Percentiles rank a stretch among this genome's conserved stretches.
phyloP scores from a whole-genome alignment of 2,329 filamentous ascomycete genomes.

The Acephala macrosclerotiorum region DNA sequence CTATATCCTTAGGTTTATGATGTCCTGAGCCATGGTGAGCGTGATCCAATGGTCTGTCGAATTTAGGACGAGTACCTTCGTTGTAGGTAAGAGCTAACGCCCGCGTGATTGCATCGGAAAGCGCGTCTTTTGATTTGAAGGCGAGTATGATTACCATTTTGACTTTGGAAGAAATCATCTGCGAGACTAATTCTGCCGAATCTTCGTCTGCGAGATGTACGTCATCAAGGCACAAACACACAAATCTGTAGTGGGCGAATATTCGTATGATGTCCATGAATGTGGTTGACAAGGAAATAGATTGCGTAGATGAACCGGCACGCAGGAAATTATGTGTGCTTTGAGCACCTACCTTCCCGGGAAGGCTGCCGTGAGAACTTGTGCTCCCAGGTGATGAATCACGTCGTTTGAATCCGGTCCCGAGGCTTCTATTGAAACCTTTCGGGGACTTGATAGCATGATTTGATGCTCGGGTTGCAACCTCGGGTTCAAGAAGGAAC shows the following conservation, averaged over 20 bases:
- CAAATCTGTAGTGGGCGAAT: slow-evolving; percentile 83
- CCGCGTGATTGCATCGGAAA: slow-evolving; percentile 48
- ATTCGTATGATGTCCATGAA: slow-evolving; percentile 86
- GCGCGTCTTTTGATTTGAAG: slow-evolving; percentile 63
- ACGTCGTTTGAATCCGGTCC: slow-evolving; percentile 30
- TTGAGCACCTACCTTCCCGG: slow-evolving; percentile 50
- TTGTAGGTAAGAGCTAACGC: background rate
- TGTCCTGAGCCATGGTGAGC: background rate
- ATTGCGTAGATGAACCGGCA: slow-evolving; percentile 64
- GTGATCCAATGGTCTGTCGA: background rate
- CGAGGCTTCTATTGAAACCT: slow-evolving; percentile 40
- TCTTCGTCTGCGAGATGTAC: slow-evolving; percentile 91
- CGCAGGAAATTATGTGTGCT: slow-evolving; percentile 67
- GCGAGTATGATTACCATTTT: slow-evolving; percentile 71
- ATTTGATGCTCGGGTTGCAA: slow-evolving; percentile 15
- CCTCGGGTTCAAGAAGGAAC: slow-evolving; percentile 63
- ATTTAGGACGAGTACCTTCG: background rate
- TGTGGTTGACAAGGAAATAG: slow-evolving; percentile 82
- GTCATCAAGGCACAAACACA: slow-evolving; percentile 89
- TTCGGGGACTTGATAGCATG: background rate
- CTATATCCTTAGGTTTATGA: slow-evolving; percentile 51
- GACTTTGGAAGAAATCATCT: slow-evolving; percentile 79
- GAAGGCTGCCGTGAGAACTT: slow-evolving; percentile 30
- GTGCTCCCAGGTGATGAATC: slow-evolving; percentile 38
- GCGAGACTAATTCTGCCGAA: slow-evolving; percentile 81